phyloP scores from a whole-genome alignment of 2,329 filamentous ascomycete species.

The Neocucurbitaria cava region DNA sequence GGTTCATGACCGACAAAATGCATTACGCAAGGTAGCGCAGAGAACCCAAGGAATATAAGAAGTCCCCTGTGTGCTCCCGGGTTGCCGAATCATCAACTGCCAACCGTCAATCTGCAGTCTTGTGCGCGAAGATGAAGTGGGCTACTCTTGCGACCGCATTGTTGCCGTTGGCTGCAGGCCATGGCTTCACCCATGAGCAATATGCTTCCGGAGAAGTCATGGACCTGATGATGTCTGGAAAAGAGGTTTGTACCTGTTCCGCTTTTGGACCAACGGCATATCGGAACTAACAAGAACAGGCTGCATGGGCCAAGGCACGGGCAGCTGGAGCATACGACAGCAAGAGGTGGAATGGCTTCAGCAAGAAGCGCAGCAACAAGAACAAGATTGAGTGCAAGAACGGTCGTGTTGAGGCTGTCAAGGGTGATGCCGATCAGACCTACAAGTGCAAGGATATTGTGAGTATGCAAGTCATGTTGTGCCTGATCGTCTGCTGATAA shows the following conservation, averaged over 20 bases:
- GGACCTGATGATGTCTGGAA: conserved; percentile 43
- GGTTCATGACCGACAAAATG: conserved; percentile 12
- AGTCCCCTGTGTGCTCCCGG: conserved; percentile 14
- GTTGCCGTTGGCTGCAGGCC: conserved; percentile 40
- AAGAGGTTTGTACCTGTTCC: conserved; percentile 31
- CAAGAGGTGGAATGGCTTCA: conserved; percentile 41
- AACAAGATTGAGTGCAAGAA: conserved; percentile 42
- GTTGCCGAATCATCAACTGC: conserved; percentile 27
- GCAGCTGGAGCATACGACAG: conserved; percentile 41
- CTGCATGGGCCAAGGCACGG: conserved; percentile 41
- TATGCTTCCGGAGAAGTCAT: conserved; percentile 45
- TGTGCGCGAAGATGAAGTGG: conserved; percentile 43
- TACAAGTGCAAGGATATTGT: conserved; percentile 57
- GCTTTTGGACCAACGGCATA: background rate
- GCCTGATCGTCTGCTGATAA: conserved; percentile 6
- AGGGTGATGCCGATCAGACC: conserved; percentile 48
- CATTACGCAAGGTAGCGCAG: conserved; percentile 3
- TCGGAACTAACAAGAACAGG: conserved; percentile 23
- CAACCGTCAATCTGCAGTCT: conserved; percentile 27
- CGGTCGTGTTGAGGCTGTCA: conserved; percentile 46
- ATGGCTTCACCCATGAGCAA: conserved; percentile 35
- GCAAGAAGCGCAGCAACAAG: conserved; percentile 35
- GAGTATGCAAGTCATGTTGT: conserved; percentile 29
- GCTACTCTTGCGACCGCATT: conserved; percentile 37
- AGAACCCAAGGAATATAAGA: conserved; percentile 20